These are phyloP conservation scores for Didymella segeticola DNA, from an alignment of 2,329 filamentous ascomycete genomes.

Conservation along the genomic window DNA sequence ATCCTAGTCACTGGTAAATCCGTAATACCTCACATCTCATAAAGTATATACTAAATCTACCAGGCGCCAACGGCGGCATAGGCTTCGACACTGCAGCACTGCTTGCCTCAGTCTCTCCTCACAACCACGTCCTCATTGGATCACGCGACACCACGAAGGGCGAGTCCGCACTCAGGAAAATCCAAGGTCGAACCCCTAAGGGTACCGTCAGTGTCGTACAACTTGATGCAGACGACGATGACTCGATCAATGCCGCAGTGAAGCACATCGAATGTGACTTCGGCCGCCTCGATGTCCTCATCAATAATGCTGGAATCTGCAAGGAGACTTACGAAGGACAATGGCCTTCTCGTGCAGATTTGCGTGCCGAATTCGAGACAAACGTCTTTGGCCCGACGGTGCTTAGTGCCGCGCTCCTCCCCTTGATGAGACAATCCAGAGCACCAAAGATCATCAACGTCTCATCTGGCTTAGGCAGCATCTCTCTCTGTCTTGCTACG, in stretches of 20 bases:
- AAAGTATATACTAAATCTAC: conserved; percentile 3
- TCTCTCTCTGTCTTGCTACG: conserved; percentile 21
- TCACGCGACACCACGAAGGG: conserved; percentile 43
- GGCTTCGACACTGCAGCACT: conserved; percentile 44
- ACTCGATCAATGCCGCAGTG: conserved; percentile 44
- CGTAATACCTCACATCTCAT: neutral
- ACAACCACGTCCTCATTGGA: conserved; percentile 48
- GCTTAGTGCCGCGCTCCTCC: conserved; percentile 41
- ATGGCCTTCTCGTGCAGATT: conserved; percentile 23
- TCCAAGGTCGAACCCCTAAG: conserved; percentile 36
- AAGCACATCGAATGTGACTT: conserved; percentile 39
- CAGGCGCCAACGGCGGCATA: conserved; percentile 47
- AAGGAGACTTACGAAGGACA: conserved; percentile 6
- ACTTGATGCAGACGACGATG: conserved; percentile 46
- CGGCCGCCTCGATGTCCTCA: conserved; percentile 72
- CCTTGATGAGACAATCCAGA: conserved; percentile 43
- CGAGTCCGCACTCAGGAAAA: conserved; percentile 36
- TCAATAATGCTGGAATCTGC: conserved; percentile 81
- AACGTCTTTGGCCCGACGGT: conserved; percentile 48
- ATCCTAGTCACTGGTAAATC: conserved; percentile 39
- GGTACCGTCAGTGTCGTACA: conserved; percentile 44
- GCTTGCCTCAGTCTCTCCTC: conserved; percentile 33
- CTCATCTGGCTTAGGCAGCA: conserved; percentile 43
- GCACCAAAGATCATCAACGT: conserved; percentile 47
- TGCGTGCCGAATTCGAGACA: conserved; percentile 42